A percentile compares a stretch with the other conserved stretches of the same genome.
Evolutionary conservation across 2,329 filamentous ascomycete species (phyloP).

Genomic region (Pyrenochaeta sp.): DNA sequence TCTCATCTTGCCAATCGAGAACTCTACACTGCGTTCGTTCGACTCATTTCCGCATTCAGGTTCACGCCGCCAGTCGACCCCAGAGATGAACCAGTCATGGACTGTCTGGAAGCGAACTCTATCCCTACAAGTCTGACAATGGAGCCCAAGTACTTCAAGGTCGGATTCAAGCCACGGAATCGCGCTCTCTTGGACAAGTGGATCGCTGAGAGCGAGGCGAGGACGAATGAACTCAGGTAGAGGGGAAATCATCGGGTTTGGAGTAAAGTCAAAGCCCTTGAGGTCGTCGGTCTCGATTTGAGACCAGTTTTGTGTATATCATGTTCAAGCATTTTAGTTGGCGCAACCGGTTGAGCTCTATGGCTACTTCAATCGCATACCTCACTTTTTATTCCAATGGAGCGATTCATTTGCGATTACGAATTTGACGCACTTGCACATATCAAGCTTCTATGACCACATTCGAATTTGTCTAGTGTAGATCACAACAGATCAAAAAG

Average conservation of each 20-base stretch:
- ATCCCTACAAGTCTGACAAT: slow-evolving; percentile 58
- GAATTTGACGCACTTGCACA: too few species aligned
- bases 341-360: too few species aligned
- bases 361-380: too few species aligned
- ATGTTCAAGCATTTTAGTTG: background rate
- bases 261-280: too few species aligned
- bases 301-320: background rate
- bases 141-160: slow-evolving; percentile 61
- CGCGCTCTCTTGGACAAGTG: slow-evolving; percentile 52
- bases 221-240: slow-evolving; percentile 51
- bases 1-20: slow-evolving; percentile 54
- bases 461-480: too few species aligned
- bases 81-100: slow-evolving; percentile 52
- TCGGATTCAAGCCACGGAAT: slow-evolving; percentile 56
- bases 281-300: too few species aligned
- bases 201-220: slow-evolving; percentile 57
- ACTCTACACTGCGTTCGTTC: slow-evolving; percentile 56
- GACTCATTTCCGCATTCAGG: slow-evolving; percentile 57
- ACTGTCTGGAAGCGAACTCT: slow-evolving; percentile 55
- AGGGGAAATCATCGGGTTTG: background rate
- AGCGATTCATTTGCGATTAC: too few species aligned
- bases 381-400: too few species aligned
- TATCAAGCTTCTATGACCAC: too few species aligned
- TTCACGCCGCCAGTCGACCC: slow-evolving; percentile 52
- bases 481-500: slow-evolving; percentile 3